These are phyloP conservation scores for Pestalotiopsis sp. DNA, from an alignment of 2,329 filamentous ascomycete species.

Conservation along the genomic window DNA sequence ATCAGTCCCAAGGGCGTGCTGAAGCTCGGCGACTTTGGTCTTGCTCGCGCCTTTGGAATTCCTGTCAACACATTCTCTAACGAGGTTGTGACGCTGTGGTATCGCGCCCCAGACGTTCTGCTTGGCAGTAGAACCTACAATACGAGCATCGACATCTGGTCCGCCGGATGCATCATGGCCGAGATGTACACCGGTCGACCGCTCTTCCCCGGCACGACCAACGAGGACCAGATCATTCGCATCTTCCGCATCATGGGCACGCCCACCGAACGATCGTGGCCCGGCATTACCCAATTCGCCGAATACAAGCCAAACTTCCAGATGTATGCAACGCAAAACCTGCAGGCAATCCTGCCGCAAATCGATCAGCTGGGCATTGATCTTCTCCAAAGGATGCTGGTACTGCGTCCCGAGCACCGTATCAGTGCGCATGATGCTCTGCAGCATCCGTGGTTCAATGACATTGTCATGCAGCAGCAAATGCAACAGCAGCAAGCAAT, in stretches of 20 bases:
- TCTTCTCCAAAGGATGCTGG: slow-evolving; percentile 85
- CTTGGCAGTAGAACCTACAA: slow-evolving; percentile 95
- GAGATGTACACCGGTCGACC: slow-evolving; percentile 98
- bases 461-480: slow-evolving; percentile 62
- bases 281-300: slow-evolving; percentile 90
- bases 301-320: slow-evolving; percentile 97
- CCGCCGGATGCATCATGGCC: slow-evolving; percentile 98
- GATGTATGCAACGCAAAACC: slow-evolving; percentile 89
- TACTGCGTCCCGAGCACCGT: slow-evolving; percentile 86
- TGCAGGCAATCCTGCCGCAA: slow-evolving; percentile 83
- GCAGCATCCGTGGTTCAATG: slow-evolving; percentile 89
- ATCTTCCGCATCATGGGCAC: slow-evolving; percentile 99
- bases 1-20: slow-evolving; percentile 90
- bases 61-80: slow-evolving; percentile 98
- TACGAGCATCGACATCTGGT: slow-evolving; percentile 99
- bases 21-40: slow-evolving; percentile 92
- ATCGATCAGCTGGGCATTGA: slow-evolving; percentile 88
- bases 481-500: slow-evolving; percentile 39
- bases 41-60: slow-evolving; percentile 92
- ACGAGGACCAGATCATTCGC: slow-evolving; percentile 94
- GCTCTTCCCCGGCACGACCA: slow-evolving; percentile 94
- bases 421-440: slow-evolving; percentile 86
- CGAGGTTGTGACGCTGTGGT: slow-evolving; percentile 97
- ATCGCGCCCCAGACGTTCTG: slow-evolving; percentile 92
- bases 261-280: slow-evolving; percentile 92